phyloP scores from a whole-genome alignment of 768 basidiomycete genomes.

The Russula compacta region DNA sequence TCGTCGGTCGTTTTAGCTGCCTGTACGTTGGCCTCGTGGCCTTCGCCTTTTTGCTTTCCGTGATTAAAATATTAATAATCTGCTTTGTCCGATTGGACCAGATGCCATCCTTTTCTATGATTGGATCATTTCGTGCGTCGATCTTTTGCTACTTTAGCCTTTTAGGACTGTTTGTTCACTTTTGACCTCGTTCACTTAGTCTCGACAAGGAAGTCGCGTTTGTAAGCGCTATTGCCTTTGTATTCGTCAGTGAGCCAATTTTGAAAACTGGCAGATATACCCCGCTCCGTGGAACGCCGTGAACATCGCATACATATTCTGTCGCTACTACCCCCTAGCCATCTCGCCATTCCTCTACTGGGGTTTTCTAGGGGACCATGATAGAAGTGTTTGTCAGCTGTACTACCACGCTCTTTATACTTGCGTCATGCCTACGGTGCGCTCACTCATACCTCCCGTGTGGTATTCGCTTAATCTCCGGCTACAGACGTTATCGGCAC shows the following conservation, averaged over 20 bases:
- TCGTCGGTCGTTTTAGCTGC: not conserved
- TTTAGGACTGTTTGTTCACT: not conserved
- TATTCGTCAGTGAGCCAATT: not conserved
- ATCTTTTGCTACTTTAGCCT: not conserved
- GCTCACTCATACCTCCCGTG: not conserved
- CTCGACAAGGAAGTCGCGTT: slow-evolving; percentile 9
- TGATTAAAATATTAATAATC: not conserved
- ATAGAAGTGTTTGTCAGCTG: not conserved
- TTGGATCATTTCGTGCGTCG: slow-evolving; percentile 18
- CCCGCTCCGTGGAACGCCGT: slow-evolving; percentile 7
- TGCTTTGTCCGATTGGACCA: not conserved
- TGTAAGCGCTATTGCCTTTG: not conserved
- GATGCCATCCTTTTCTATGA: slow-evolving; percentile 18
- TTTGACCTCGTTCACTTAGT: not conserved
- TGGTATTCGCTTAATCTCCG: not conserved
- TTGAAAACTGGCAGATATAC: slow-evolving; percentile 8
- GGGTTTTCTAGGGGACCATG: slow-evolving; percentile 5
- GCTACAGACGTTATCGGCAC: slow-evolving; percentile 7
- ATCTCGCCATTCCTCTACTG: slow-evolving; percentile 13
- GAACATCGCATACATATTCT: slow-evolving; percentile 16
- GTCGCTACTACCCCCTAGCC: slow-evolving; percentile 14
- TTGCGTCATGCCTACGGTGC: slow-evolving; percentile 7
- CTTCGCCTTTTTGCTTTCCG: not conserved
- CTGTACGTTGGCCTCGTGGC: not conserved
- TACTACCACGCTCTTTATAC: slow-evolving; percentile 9